Evolutionary conservation across 805 yeast genomes (phyloP), one percentile per base, ranked within the genome.

Genomic region (Cyberlindnera euphorbiae): DNA sequence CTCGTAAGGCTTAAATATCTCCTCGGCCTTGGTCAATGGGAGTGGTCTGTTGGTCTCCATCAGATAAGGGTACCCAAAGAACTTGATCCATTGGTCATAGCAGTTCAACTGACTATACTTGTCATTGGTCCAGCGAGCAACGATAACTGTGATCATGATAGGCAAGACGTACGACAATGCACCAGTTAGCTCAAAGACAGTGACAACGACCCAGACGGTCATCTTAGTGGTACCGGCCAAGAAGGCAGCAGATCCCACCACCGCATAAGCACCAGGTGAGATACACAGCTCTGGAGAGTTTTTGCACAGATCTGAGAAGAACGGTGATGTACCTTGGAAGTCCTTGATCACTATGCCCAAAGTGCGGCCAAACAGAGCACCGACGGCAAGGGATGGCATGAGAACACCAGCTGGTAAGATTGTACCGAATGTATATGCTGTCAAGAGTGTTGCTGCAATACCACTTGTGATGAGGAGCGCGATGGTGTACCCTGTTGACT

Each of bases 211-310:
- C 29, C 87, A 73, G 44, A 85, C 80, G 4, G 89, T 84, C 61
- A 86, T 72, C 45, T 85, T 76, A 4, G 95, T 84, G 12, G 81
- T 77, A 5, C 95, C 94, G 0, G 93, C 76, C 46, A 85, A 65
- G 37, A 84, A 82, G 1, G 95, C 71, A 0, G 88, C 95, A 0
- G 95, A 87, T 0, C 96, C 95, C 16, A 87, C 85, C 8, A 86
- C 82, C 0, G 95, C 95, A 53, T 86, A 87, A 0, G 89, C 85
- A 0, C 93, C 89, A 0, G 94, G 94, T 2, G 88, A 81, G 8
- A 86, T 77, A 47, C 93, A 78, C 38, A 66, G 56, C 32, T 62
- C 64, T 19, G 60, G 59, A 0, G 75, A 68, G 34, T 71, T 62
- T 2, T 67, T 35, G 43, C 75, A 70, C 14, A 62, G 55, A 3